These are phyloP conservation scores for Cytospora piceicola DNA, from an alignment of 2,329 filamentous ascomycete genomes.

Conservation along the genomic window DNA sequence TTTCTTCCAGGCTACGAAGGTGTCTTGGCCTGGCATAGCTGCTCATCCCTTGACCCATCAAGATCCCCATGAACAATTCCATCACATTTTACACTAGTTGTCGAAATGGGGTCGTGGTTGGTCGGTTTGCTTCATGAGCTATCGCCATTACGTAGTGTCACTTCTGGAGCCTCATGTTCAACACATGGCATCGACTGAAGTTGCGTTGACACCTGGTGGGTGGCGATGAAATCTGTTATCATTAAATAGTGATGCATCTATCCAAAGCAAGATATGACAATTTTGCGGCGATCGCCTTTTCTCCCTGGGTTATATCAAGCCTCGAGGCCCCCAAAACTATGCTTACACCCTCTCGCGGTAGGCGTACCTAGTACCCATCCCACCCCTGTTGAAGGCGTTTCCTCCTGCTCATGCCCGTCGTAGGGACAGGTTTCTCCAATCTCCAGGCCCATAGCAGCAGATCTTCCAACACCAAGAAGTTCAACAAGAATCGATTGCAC, in stretches of 20 bases:
- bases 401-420: conserved; percentile 38
- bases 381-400: conserved; percentile 13
- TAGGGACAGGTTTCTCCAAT: conserved; percentile 66
- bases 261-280: background rate
- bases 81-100: too few species aligned
- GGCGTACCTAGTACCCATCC: conserved; percentile 13
- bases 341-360: background rate
- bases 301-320: background rate
- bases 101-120: background rate
- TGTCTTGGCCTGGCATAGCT: background rate
- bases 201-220: too few species aligned
- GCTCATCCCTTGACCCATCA: too few species aligned
- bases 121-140: too few species aligned
- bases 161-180: too few species aligned
- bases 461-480: conserved; percentile 66
- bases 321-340: background rate
- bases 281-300: background rate
- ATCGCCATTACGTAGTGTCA: too few species aligned
- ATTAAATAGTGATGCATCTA: background rate
- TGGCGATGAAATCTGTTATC: background rate
- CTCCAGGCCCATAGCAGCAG: conserved; percentile 65
- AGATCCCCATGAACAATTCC: background rate
- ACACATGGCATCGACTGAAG: too few species aligned
- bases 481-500: conserved; percentile 56
- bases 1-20: background rate